A percentile compares a stretch with the other conserved stretches of the same genome.
Conservation (phyloP, 2,329 filamentous ascomycete species). For the Claviceps sorghi region DNA sequence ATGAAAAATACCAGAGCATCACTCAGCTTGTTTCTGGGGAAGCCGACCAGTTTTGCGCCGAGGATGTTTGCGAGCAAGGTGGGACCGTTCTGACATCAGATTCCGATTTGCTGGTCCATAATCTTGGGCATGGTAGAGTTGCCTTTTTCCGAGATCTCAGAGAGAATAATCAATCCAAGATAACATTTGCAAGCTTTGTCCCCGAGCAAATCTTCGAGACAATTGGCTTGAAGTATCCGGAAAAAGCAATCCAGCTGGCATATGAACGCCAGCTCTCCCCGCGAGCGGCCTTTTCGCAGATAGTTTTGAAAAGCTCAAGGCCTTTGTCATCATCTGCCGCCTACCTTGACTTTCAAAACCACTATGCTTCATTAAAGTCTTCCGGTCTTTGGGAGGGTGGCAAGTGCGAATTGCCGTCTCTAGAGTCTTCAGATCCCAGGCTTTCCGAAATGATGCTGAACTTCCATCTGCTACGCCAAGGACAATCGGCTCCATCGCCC, state of each 20-base stretch:
- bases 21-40: slow-evolving; percentile 61
- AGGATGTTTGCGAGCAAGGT: slow-evolving; percentile 37
- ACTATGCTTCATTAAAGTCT: not conserved
- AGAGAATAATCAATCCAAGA: slow-evolving; percentile 11
- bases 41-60: slow-evolving; percentile 69
- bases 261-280: slow-evolving; percentile 20
- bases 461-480: slow-evolving; percentile 5
- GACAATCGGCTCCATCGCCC: not conserved
- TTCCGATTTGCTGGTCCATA: slow-evolving; percentile 68
- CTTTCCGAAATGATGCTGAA: slow-evolving; percentile 25
- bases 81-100: slow-evolving; percentile 64
- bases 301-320: slow-evolving; percentile 15
- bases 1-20: slow-evolving; percentile 24
- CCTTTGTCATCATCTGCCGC: slow-evolving; percentile 3
- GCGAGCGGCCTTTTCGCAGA: slow-evolving; percentile 16
- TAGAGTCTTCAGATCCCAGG: slow-evolving; percentile 21
- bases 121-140: slow-evolving; percentile 51
- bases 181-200: slow-evolving; percentile 16
- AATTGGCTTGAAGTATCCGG: slow-evolving; percentile 23
- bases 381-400: not conserved
- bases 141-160: slow-evolving; percentile 55
- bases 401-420: not conserved
- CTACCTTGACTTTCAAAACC: slow-evolving; percentile 9
- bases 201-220: slow-evolving; percentile 24
- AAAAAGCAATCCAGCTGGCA: slow-evolving; percentile 18